Evolutionary conservation across 2,329 filamentous ascomycete genomes (phyloP).

Genomic region (Scleromitrula shiraiana): DNA sequence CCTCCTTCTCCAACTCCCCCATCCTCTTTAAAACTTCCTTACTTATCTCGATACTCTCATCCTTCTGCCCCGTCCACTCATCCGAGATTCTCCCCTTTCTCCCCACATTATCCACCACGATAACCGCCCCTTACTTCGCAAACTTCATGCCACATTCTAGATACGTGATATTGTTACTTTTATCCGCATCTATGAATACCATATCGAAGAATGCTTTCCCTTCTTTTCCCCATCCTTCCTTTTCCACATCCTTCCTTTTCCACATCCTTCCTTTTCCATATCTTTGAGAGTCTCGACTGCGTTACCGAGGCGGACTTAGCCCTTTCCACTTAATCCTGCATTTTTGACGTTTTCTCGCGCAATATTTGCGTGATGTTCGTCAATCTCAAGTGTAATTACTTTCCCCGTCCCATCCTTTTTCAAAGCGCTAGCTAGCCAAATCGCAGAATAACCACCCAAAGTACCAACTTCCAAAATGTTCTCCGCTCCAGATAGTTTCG

Average conservation of each 20-base stretch:
- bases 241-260: conserved; percentile 22
- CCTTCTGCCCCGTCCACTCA: not conserved
- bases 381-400: conserved; percentile 36
- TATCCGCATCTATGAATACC: conserved; percentile 46
- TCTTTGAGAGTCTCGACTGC: conserved; percentile 33
- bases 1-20: conserved; percentile 3
- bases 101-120: conserved; percentile 46
- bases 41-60: conserved; percentile 20
- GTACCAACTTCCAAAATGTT: conserved; percentile 20
- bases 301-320: conserved; percentile 38
- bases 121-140: conserved; percentile 39
- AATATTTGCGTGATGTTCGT: conserved; percentile 34
- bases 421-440: conserved; percentile 16
- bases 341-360: conserved; percentile 34
- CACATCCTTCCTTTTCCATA: not conserved
- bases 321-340: conserved; percentile 35
- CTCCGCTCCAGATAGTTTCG: conserved; percentile 8
- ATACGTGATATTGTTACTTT: conserved; percentile 40
- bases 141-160: conserved; percentile 34
- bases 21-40: conserved; percentile 4
- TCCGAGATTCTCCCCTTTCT: conserved; percentile 32
- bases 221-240: conserved; percentile 27
- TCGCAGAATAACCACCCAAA: conserved; percentile 17
- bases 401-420: conserved; percentile 10
- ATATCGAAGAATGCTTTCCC: conserved; percentile 35